A percentile compares a stretch with the other conserved stretches of the same genome.
These are phyloP conservation scores for Colletotrichum viniferum DNA, from an alignment of 2,329 filamentous ascomycete species.

Conservation along the genomic window DNA sequence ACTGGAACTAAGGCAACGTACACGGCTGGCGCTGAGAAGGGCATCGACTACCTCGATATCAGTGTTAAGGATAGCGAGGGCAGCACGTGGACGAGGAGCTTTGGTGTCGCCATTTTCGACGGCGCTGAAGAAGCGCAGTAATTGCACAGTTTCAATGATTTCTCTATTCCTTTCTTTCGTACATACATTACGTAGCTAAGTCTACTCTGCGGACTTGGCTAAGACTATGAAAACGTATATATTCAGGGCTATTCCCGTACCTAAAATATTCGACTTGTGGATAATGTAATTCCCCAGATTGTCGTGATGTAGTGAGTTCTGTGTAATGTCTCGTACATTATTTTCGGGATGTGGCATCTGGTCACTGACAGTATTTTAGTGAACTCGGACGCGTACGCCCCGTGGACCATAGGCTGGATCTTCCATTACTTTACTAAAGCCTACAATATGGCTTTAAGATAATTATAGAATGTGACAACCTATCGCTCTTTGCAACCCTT, in stretches of 20 bases:
- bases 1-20: constrained; percentile 18
- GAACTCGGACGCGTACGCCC: not conserved
- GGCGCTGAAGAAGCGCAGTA: not conserved
- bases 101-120: constrained; percentile 24
- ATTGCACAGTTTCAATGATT: not conserved
- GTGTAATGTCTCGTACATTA: accelerated
- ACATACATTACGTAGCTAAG: not conserved
- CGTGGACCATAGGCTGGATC: not conserved
- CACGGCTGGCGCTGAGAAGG: constrained; percentile 14
- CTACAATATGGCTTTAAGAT: no score
- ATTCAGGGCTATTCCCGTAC: accelerated
- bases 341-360: not conserved
- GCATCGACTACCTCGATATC: constrained; percentile 22
- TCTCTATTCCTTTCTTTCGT: accelerated
- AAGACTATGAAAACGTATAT: not conserved
- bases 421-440: no score
- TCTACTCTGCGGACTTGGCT: accelerated
- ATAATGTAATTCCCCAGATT: accelerated
- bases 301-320: not conserved
- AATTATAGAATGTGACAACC: no score
- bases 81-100: constrained; percentile 22
- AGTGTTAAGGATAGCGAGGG: constrained; percentile 23
- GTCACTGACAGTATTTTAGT: not conserved
- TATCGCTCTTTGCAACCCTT: no score
- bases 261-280: not conserved